A percentile compares a stretch with the other conserved stretches of the same genome.
These are phyloP conservation scores for Colletotrichum cuscutae DNA, from an alignment of 2,329 filamentous ascomycete species.

Conservation along the genomic window DNA sequence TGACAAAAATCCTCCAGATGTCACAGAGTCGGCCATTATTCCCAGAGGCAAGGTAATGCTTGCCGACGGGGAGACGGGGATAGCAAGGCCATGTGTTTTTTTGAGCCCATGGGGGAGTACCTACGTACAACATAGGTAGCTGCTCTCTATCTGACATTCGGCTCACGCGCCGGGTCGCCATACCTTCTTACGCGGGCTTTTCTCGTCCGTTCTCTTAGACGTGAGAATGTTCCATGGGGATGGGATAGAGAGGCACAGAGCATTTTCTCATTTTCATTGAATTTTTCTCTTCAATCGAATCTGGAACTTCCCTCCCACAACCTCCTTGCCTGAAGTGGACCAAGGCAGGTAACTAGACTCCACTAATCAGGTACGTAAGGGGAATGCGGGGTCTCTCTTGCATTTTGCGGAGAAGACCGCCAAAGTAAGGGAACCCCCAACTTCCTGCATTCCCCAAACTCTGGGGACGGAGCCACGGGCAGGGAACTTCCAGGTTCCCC, in stretches of 20 bases:
- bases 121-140: neutral
- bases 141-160: neutral
- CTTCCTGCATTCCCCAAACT: constrained; percentile 26
- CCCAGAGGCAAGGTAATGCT: neutral
- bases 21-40: neutral
- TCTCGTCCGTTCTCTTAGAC: neutral
- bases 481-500: neutral
- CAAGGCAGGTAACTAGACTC: neutral
- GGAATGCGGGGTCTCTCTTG: constrained; percentile 27
- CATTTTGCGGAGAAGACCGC: constrained; percentile 26
- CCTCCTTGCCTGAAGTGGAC: neutral
- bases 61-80: neutral
- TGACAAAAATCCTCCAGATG: constrained; percentile 15
- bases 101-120: neutral
- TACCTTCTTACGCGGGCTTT: neutral
- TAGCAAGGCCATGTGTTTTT: neutral
- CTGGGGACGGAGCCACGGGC: neutral
- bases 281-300: neutral
- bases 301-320: neutral
- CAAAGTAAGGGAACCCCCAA: constrained; percentile 20
- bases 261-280: neutral
- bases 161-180: neutral
- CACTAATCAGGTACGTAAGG: constrained; percentile 17
- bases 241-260: neutral
- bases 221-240: neutral